Evolutionary conservation across 768 basidiomycete species (phyloP).

Genomic region (Hortiboletus campestris): DNA sequence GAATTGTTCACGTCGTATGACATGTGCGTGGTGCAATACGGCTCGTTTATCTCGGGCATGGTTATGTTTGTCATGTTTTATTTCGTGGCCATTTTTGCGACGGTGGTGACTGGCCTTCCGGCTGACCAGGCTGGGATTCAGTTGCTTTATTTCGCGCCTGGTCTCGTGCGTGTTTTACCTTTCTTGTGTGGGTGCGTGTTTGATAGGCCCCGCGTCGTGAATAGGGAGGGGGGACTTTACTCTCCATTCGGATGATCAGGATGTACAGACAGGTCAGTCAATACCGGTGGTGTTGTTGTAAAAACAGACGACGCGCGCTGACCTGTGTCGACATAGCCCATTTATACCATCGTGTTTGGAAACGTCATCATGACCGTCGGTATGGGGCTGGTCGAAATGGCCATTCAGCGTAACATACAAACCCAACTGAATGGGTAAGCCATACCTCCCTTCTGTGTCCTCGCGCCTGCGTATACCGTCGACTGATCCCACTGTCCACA

Average conservation of each 20-base stretch:
- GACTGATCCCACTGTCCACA: conserved; percentile 6
- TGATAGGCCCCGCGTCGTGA: not conserved
- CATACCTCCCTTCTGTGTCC: not conserved
- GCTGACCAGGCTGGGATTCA: conserved; percentile 44
- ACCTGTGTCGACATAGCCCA: conserved; percentile 32
- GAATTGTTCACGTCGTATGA: conserved; percentile 43
- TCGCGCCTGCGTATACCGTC: not conserved
- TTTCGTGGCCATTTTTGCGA: conserved; percentile 52
- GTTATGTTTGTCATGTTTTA: conserved; percentile 54
- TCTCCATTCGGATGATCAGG: conserved; percentile 37
- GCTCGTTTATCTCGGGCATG: conserved; percentile 42
- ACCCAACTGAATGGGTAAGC: conserved; percentile 36
- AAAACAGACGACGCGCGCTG: not conserved
- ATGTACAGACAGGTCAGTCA: conserved; percentile 35
- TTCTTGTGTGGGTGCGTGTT: too few relatives aligned
- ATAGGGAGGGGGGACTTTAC: conserved; percentile 39
- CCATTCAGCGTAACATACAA: conserved; percentile 38
- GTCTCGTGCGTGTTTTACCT: conserved; percentile 34
- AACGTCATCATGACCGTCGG: conserved; percentile 36
- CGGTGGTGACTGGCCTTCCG: conserved; percentile 41
- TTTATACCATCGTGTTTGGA: conserved; percentile 42
- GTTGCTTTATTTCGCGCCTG: conserved; percentile 52
- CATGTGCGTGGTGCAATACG: conserved; percentile 38
- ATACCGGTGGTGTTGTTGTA: not conserved
- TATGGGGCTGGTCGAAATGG: conserved; percentile 44